These are phyloP conservation scores for Mortierella sp. DNA, from an alignment of 371 early-diverging fungal species.

Conservation along the genomic window DNA sequence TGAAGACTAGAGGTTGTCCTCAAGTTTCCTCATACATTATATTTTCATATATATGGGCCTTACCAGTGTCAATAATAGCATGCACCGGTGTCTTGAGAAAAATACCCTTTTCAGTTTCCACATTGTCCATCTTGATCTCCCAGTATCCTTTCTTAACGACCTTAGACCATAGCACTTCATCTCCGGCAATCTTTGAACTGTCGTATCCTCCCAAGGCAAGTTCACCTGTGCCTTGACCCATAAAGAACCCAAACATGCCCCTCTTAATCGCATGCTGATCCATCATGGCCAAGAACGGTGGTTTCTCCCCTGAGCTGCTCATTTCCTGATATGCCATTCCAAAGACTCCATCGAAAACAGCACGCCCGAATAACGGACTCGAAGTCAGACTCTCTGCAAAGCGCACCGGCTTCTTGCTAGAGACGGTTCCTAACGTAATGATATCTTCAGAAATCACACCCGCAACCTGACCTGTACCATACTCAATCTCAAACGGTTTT, in stretches of 20 bases:
- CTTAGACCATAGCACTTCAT: conserved; percentile 71
- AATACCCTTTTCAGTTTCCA: conserved; percentile 54
- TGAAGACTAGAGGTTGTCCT: no score
- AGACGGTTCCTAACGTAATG: conserved; percentile 60
- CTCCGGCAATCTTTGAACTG: conserved; percentile 56
- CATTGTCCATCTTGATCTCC: conserved; percentile 74
- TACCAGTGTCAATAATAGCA: conserved; percentile 70
- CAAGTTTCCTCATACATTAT: no score
- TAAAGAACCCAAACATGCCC: conserved; percentile 80
- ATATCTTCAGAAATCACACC: conserved; percentile 65
- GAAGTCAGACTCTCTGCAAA: conserved; percentile 67
- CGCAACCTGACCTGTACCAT: conserved; percentile 72
- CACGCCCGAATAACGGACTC: conserved; percentile 66
- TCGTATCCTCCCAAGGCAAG: conserved; percentile 79
- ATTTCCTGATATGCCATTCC: conserved; percentile 74
- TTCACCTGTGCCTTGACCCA: conserved; percentile 67
- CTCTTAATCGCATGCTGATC: conserved; percentile 67
- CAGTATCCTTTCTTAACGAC: conserved; percentile 82
- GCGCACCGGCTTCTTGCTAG: conserved; percentile 52
- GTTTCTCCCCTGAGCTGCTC: conserved; percentile 58
- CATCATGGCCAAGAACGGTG: conserved; percentile 81
- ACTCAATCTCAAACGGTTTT: conserved; percentile 63
- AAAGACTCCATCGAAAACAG: conserved; percentile 77
- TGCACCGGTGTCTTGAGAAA: conserved; percentile 40
- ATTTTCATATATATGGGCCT: neutral